phyloP scores from a whole-genome alignment of 2,329 filamentous ascomycete genomes.

The Corinectria fuckeliana region DNA sequence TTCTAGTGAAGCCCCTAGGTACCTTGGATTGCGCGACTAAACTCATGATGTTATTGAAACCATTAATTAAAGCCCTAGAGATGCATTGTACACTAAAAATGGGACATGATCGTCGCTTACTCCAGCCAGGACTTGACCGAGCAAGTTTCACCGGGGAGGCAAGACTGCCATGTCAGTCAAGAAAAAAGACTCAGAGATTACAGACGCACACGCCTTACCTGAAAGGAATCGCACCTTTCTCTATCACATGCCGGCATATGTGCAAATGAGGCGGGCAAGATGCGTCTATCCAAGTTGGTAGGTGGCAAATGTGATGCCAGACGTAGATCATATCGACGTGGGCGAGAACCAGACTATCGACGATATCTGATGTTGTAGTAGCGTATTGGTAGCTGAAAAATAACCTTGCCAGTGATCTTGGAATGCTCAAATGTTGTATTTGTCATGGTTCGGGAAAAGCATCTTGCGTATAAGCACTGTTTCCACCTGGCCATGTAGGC shows the following conservation, averaged over 20 bases:
- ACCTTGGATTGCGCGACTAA: neutral
- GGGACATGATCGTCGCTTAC: neutral
- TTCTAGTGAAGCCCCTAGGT: too few species aligned
- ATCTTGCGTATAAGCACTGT: neutral
- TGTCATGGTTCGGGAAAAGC: neutral
- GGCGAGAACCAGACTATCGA: neutral
- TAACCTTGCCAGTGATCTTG: neutral
- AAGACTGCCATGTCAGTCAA: neutral
- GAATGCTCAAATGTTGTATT: neutral
- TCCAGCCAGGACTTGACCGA: neutral
- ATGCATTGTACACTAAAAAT: too few species aligned
- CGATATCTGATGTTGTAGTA: neutral
- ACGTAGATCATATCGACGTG: neutral
- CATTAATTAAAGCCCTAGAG: too few species aligned
- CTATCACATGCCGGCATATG: neutral
- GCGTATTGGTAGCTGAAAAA: neutral
- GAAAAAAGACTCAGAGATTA: neutral
- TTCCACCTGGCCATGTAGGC: neutral
- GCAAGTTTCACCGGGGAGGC: too few species aligned
- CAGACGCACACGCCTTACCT: neutral
- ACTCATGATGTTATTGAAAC: too few species aligned
- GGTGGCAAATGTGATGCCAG: neutral
- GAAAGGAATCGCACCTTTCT: neutral
- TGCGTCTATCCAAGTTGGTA: neutral
- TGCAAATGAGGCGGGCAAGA: neutral